Conservation (phyloP, 1,139 yeast genomes). For the Magnusiomyces tetraspermus region DNA sequence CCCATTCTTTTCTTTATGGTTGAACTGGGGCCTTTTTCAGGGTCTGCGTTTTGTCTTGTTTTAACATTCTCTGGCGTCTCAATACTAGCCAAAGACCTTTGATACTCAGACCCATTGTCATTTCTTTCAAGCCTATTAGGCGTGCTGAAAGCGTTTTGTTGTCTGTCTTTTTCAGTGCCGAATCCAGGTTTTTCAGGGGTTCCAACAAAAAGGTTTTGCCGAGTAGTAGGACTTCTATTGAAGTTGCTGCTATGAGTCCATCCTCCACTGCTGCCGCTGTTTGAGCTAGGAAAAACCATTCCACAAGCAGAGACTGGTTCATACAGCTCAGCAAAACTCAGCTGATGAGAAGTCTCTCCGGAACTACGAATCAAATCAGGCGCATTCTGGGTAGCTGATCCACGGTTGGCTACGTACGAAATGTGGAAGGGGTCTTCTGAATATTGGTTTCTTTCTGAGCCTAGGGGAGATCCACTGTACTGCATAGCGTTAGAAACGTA, state of each 20-base stretch:
- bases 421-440: neutral
- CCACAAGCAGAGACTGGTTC: neutral
- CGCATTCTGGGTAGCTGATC: neutral
- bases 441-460: neutral
- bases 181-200: too few species aligned
- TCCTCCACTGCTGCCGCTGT: neutral
- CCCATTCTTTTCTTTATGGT: neutral
- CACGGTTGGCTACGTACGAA: constrained; percentile 3
- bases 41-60: too few species aligned
- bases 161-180: too few species aligned
- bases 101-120: too few species aligned
- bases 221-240: neutral
- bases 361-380: neutral
- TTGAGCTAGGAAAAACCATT: neutral
- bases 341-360: neutral
- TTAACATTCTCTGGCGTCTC: too few species aligned
- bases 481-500: neutral
- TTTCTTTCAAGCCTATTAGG: too few species aligned
- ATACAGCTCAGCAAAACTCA: neutral
- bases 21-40: neutral
- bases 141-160: too few species aligned
- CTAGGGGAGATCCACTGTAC: neutral
- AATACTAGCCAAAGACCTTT: neutral
- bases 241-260: neutral
- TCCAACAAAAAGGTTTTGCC: neutral